These are phyloP conservation scores for Hypoxylon sp. DNA, from an alignment of 2,329 filamentous ascomycete genomes.

Conservation along the genomic window DNA sequence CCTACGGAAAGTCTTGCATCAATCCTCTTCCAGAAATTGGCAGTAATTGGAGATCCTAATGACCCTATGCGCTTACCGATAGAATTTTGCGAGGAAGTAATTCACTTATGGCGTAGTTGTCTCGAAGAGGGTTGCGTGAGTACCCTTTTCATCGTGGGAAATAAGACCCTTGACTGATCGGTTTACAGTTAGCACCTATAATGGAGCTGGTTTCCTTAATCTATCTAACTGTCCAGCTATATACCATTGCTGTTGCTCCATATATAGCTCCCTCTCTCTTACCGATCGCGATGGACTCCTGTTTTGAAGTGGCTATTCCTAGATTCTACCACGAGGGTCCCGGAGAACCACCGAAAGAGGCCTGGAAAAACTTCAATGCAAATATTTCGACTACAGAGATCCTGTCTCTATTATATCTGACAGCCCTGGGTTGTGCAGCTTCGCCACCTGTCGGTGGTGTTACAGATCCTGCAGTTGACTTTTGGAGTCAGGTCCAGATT, in stretches of 20 bases:
- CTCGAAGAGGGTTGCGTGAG: slow-evolving; percentile 68
- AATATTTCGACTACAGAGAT: slow-evolving; percentile 75
- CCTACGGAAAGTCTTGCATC: slow-evolving; percentile 74
- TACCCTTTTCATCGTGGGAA: slow-evolving; percentile 40
- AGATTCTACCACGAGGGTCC: slow-evolving; percentile 66
- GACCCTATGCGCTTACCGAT: slow-evolving; percentile 71
- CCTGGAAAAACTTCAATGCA: slow-evolving; percentile 62
- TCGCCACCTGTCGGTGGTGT: slow-evolving; percentile 49
- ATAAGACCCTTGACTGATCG: slow-evolving; percentile 20
- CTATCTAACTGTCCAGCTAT: slow-evolving; percentile 73
- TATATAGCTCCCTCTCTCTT: slow-evolving; percentile 72
- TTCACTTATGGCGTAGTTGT: slow-evolving; percentile 78
- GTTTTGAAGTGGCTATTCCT: slow-evolving; percentile 71
- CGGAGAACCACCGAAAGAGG: slow-evolving; percentile 63
- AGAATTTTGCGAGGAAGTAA: slow-evolving; percentile 74
- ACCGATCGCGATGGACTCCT: slow-evolving; percentile 70
- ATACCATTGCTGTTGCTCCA: slow-evolving; percentile 72
- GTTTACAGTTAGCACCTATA: slow-evolving; percentile 70
- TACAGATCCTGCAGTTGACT: slow-evolving; percentile 60
- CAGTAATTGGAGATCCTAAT: slow-evolving; percentile 66
- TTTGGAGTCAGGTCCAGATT: slow-evolving; percentile 78
- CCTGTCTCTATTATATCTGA: slow-evolving; percentile 75
- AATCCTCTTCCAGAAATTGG: slow-evolving; percentile 77
- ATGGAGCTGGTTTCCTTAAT: slow-evolving; percentile 76
- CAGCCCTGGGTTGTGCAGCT: slow-evolving; percentile 72